phyloP scores from a whole-genome alignment of 1,284 basidiomycete species.

The Bjerkandera adusta region DNA sequence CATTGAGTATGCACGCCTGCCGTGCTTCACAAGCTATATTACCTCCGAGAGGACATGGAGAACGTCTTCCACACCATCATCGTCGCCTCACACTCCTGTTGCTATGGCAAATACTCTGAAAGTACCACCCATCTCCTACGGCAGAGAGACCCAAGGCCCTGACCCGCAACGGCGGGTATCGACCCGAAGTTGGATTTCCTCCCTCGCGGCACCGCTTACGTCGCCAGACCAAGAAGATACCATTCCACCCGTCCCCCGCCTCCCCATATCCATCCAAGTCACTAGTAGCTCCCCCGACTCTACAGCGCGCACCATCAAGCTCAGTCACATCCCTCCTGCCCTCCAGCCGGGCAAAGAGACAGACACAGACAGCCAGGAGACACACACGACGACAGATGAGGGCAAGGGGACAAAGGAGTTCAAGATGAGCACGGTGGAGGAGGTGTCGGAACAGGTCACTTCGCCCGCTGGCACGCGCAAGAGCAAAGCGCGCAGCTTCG shows the following conservation, averaged over 20 bases:
- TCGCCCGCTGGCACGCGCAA: conserved; percentile 4
- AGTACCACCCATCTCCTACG: background rate
- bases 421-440: conserved; percentile 12
- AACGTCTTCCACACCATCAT: background rate
- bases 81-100: background rate
- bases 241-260: background rate
- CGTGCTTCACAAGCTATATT: background rate
- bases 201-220: conserved; percentile 8
- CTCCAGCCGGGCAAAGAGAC: background rate
- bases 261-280: conserved; percentile 4
- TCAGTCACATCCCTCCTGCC: conserved; percentile 1
- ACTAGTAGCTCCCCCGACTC: conserved; percentile 7
- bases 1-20: background rate
- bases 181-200: conserved; percentile 15
- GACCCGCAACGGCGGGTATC: conserved; percentile 1
- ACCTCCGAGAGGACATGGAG: background rate
- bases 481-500: conserved; percentile 16
- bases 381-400: background rate
- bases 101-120: conserved; percentile 2
- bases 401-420: background rate
- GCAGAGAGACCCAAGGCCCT: background rate
- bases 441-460: conserved; percentile 11
- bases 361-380: conserved; percentile 7
- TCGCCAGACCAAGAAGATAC: background rate
- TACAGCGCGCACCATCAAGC: conserved; percentile 9